phyloP scores from a whole-genome alignment of 2,329 filamentous ascomycete genomes.

The Chrysosporium queenslandicum region DNA sequence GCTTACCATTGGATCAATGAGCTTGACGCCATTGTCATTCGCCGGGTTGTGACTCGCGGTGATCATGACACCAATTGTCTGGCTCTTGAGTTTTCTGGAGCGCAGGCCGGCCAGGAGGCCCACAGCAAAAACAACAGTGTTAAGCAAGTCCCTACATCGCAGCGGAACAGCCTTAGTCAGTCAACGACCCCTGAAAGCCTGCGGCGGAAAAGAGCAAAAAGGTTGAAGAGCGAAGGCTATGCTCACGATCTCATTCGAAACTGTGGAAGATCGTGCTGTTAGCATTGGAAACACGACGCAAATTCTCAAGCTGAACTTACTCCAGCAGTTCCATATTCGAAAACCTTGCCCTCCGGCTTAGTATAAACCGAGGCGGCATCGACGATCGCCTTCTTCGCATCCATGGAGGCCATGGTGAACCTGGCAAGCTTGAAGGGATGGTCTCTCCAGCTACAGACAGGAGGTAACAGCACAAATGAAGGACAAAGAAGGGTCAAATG shows the following conservation, averaged over 20 bases:
- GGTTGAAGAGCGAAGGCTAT: conserved; percentile 16
- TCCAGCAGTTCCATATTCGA: conserved; percentile 52
- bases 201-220: conserved; percentile 18
- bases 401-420: conserved; percentile 35
- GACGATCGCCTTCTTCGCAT: conserved; percentile 37
- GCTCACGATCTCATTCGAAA: conserved; percentile 61
- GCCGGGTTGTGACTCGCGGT: conserved; percentile 89
- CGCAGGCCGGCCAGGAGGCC: conserved; percentile 80
- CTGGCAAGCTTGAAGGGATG: background rate
- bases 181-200: conserved; percentile 17
- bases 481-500: background rate
- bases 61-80: conserved; percentile 94
- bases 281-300: background rate
- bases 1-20: conserved; percentile 78
- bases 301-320: conserved; percentile 36
- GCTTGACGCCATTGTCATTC: conserved; percentile 83
- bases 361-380: conserved; percentile 41
- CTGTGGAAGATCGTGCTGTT: conserved; percentile 29
- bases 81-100: conserved; percentile 78
- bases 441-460: background rate
- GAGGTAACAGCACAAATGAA: background rate
- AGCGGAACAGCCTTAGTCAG: conserved; percentile 25
- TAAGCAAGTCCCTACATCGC: conserved; percentile 57
- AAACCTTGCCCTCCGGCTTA: conserved; percentile 43
- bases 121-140: conserved; percentile 86